These are phyloP conservation scores for Cladosporium phlei DNA, from an alignment of 2,329 filamentous ascomycete species.

Conservation along the genomic window DNA sequence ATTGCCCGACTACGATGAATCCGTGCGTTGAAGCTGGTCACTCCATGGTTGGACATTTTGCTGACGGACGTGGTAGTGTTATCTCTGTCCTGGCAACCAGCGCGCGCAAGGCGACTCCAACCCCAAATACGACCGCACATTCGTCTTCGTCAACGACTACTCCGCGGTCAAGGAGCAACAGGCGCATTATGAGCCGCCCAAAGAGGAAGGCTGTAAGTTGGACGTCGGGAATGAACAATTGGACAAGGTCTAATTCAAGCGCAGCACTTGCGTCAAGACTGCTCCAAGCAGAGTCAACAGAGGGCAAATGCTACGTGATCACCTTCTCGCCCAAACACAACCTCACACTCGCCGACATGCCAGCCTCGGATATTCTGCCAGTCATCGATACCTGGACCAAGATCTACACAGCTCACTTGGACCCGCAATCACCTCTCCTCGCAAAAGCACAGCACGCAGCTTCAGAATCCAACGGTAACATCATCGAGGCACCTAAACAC, in stretches of 20 bases:
- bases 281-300: constrained; percentile 78
- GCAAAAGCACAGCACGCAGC: constrained; percentile 33
- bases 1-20: constrained; percentile 71
- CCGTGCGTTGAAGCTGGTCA: constrained; percentile 31
- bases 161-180: constrained; percentile 94
- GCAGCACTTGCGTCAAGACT: constrained; percentile 69
- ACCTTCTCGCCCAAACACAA: constrained; percentile 91
- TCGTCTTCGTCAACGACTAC: constrained; percentile 96
- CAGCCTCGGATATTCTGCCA: constrained; percentile 68
- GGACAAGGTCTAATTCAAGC: constrained; percentile 1
- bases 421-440: constrained; percentile 62
- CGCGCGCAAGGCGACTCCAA: constrained; percentile 83
- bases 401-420: constrained; percentile 78
- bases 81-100: constrained; percentile 86
- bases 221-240: neutral
- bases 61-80: constrained; percentile 57
- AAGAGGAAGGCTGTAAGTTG: constrained; percentile 46
- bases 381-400: constrained; percentile 87
- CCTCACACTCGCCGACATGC: constrained; percentile 86
- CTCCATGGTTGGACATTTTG: neutral
- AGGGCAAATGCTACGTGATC: constrained; percentile 93
- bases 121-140: constrained; percentile 79
- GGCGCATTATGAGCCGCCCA: constrained; percentile 62
- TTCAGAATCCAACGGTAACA: constrained; percentile 32
- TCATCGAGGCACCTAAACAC: constrained; percentile 55